Evolutionary conservation across 352 stramenopile species (phyloP).

Genomic region (Phytophthora pisi): DNA sequence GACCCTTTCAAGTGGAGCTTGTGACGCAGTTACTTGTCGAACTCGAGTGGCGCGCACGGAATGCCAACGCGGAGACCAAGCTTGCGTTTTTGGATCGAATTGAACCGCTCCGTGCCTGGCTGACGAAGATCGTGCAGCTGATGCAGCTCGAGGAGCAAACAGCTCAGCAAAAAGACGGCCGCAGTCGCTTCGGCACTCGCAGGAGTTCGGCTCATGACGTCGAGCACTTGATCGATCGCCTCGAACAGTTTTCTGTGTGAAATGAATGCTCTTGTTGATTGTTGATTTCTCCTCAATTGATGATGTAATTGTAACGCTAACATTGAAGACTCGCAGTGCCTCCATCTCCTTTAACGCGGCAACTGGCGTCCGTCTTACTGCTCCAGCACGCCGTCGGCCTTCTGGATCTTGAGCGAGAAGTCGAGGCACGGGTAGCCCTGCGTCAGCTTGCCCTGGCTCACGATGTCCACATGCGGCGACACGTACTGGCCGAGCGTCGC

Average conservation of each 20-base stretch:
- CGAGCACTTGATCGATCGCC: slow-evolving; percentile 33
- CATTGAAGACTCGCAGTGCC: slow-evolving; percentile 1
- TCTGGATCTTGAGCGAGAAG: slow-evolving; percentile 98
- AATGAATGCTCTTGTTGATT: slow-evolving; percentile 10
- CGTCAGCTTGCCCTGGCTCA: slow-evolving; percentile 97
- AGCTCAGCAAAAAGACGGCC: slow-evolving; percentile 27
- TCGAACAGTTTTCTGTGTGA: slow-evolving; percentile 19
- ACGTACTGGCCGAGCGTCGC: slow-evolving; percentile 95
- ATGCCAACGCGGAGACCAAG: slow-evolving; percentile 33
- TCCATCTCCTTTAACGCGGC: not conserved
- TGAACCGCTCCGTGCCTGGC: slow-evolving; percentile 41
- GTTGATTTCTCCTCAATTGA: slow-evolving; percentile 8
- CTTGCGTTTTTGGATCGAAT: slow-evolving; percentile 36
- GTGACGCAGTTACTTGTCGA: slow-evolving; percentile 54
- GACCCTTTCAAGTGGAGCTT: slow-evolving; percentile 59
- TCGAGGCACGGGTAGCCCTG: slow-evolving; percentile 97
- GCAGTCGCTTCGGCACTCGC: slow-evolving; percentile 6
- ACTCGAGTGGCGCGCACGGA: slow-evolving; percentile 54
- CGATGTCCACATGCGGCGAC: slow-evolving; percentile 95
- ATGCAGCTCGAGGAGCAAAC: slow-evolving; percentile 51
- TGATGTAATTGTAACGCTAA: slow-evolving; percentile 11
- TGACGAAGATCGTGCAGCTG: slow-evolving; percentile 62
- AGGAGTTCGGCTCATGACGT: slow-evolving; percentile 31
- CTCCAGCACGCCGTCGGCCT: slow-evolving; percentile 66
- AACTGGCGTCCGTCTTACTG: slow-evolving; percentile 22